Base-by-base conservation (phyloP, 2,329 filamentous ascomycete genomes). In the Epicoccum nigrum region DNA sequence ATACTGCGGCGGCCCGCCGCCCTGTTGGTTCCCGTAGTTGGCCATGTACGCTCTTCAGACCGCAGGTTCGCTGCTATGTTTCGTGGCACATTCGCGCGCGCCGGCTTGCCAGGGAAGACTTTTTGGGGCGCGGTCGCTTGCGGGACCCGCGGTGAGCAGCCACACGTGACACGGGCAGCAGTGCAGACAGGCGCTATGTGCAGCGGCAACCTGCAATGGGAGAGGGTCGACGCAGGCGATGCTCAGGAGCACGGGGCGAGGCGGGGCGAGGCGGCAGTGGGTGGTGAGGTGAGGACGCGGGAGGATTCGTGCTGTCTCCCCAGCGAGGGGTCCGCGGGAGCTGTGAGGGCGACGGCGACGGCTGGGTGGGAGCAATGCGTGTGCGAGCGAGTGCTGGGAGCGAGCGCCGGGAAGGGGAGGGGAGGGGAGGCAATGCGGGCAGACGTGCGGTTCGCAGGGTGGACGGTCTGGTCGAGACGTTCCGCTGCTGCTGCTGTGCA, bases 1-100 rank as follows among this genome's bases (percentile, higher is more conserved):
- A 70, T 83, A 80, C 56, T 75, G 74, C 52, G 71, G 71, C 55
- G 79, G 73, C 71, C 82, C 77, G 59, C 72, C 72, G 64, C 83
- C 82, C 71, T 84, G 81, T 69, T 86, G 84, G 61, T 81, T 74
- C 69, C 81, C 77, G 75, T 86, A 83, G 71, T 87, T 84, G 71
- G 86, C 84, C 86, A 86, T 86, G 61, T 56, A 45, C 53, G 42
- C 58, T 62, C 49, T 55, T 63, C 59, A 51, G 25, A 62, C 49
- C 41, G 57, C 58, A 42, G 39, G 34, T 17, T 39, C 39, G 33
- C 44, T 51, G 31, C 44, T 51, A 54, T 52, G 55, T 28, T 38
- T 42, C 49, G 46, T 33, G 37, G 60, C 27, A 58, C 68, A 70
- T 71, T 55, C 68, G 68, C 64, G 45, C 45, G 37, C 53, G 51